Percentiles rank a stretch among this genome's conserved stretches.
phyloP scores from a whole-genome alignment of 495 filamentous ascomycete genomes.

The Xylaria intraflava region DNA sequence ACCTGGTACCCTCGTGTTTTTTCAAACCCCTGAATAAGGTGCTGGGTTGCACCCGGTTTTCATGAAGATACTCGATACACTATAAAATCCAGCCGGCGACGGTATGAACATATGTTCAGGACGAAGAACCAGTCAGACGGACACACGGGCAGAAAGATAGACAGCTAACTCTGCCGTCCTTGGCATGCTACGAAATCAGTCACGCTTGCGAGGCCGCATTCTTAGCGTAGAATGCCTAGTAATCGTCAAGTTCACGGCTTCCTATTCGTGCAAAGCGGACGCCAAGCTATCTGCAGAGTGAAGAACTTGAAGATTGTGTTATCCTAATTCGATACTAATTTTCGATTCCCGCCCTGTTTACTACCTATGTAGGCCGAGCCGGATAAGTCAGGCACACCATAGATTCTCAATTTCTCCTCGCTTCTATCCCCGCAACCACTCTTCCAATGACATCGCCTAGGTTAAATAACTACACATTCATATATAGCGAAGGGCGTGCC shows the following conservation, averaged over 20 bases:
- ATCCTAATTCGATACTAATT: no score
- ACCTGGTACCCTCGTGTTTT: background rate
- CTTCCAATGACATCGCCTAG: no score
- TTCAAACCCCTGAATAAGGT: background rate
- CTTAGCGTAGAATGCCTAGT: background rate
- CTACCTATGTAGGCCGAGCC: background rate
- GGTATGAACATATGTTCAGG: background rate
- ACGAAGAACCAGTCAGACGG: background rate
- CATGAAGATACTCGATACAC: background rate
- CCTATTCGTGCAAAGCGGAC: background rate
- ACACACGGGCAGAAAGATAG: background rate
- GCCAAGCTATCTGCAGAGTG: background rate
- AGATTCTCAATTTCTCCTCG: background rate
- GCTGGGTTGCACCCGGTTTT: background rate
- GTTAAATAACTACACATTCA: no score
- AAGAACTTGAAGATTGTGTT: background rate
- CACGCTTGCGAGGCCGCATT: background rate
- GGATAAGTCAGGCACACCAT: background rate
- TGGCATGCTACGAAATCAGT: slow-evolving; percentile 3
- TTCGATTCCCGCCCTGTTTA: no score
- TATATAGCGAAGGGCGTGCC: no score
- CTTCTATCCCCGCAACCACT: background rate
- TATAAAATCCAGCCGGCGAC: background rate
- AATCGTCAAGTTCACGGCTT: no score
- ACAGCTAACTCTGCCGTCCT: background rate